Evolutionary conservation across 2,329 filamentous ascomycete genomes (phyloP), one percentile per base, ranked within the genome.

Genomic region (Elsinoe arachidis): DNA sequence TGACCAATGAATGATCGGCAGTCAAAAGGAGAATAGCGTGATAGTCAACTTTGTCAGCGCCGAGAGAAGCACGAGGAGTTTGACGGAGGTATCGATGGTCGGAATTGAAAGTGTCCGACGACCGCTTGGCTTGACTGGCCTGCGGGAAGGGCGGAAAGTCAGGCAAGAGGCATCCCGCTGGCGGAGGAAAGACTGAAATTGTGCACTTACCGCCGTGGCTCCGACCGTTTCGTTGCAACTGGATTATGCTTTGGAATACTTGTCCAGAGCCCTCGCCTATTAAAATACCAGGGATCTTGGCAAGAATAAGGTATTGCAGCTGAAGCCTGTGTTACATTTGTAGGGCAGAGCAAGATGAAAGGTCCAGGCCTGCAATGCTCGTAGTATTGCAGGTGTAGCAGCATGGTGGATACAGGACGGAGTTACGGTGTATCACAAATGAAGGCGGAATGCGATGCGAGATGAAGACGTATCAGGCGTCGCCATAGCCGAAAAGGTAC

Each of bases 391-490:
- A 51, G 34, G n/a, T 46, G 19, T 49, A 14, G 44, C 23, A 49
- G 11, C 23, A 51, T 26, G 35, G 30, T 14, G 7, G n/a, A 35
- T 15, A 34, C 14, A 19, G 14, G 26, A 10, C 26, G 46, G 30
- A 51, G n/a, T 10, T 51, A 51, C 46, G 44, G 44, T 49, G 44
- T 26, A 10, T 49, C 17, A 9, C n/a, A 34, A 35, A 49, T 49
- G 44, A 34, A 34, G 19, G 44, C 44, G 46, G 46, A 30, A n/a
- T 51, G 12, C 19, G 23, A 51, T 51, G 46, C 46, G 15, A 51
- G 30, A 51, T 51, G 46, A 51, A n/a, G 46, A 51, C 46, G 46
- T 34, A 51, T 51, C 46, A 51, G 30, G 44, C 26, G 44, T 49
- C 44, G 44, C 44, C 10, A 15, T 34, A 49, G 15, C 44, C 44